Evolutionary conservation across 2,329 filamentous ascomycete species (phyloP), one percentile per base, ranked within the genome.

Genomic region (Trichophyton schoenleinii): DNA sequence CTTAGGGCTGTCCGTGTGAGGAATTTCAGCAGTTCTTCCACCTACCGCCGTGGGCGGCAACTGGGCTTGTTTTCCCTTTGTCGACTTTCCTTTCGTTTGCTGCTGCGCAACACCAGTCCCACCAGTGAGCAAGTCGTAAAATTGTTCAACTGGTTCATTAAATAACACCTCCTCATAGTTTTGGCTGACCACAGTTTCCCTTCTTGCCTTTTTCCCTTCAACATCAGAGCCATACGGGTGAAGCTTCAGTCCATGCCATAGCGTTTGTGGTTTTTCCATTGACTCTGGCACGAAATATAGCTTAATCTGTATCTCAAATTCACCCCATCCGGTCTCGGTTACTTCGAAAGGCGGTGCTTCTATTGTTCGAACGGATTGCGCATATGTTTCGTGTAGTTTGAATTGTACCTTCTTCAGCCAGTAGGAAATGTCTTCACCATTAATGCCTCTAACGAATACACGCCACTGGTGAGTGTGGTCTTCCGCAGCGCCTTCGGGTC

Each of bases 391-490:
- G 79, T 96, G 92, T 15, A 99, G 84, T 75, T 97, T 97, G 78
- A 99, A 99, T 73, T 96, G 91, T 0, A 99, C 92, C 69, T 95
- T 92, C 62, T 92, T 89, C 66, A 97, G 81, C 91, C 94, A 99
- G 74, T 95, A 94, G 31, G 89, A 91, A 66, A 97, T 87, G 71
- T 96, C 89, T 63, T 89, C 88, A 72, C 89, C 89, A 69, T 95
- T 90, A 60, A 96, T 81, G 55, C 91, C 90, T 71, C 88, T 88
- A 62, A 99, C 89, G 73, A 95, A 97, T 65, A 97, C 89, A 70
- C 88, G 86, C 94, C 94, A 99, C 65, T 88, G 89, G 78, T 97
- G 95, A 36, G 92, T 97, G 79, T 99, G 94, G 74, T 95, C 91
- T 64, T 89, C 82, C 25, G 92, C 90, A 3, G 89, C 83, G 70